phyloP scores from a whole-genome alignment of 768 basidiomycete species.

The Rhodosporidiobolus odoratus region DNA sequence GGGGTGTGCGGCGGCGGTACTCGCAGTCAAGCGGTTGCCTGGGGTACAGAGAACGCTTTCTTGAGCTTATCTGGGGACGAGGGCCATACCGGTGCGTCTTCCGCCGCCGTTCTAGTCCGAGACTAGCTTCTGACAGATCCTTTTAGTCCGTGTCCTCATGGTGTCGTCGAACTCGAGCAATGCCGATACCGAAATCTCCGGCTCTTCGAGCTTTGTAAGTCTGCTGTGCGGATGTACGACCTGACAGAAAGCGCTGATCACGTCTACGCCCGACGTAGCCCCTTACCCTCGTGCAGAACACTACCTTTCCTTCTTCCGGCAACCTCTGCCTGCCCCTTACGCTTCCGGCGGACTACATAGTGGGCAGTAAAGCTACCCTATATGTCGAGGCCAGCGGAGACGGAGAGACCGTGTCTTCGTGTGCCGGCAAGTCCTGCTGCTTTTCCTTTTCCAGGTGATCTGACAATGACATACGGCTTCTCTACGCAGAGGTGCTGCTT shows the following conservation, averaged over 20 bases:
- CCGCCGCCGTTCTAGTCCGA: neutral
- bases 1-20: conserved; percentile 11
- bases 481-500: conserved; percentile 7
- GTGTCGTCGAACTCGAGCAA: neutral
- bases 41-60: conserved; percentile 8
- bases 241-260: neutral
- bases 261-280: neutral
- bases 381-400: conserved; percentile 12
- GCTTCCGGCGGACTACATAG: neutral
- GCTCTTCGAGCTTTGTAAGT: conserved; percentile 3
- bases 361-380: neutral
- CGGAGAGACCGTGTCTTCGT: conserved; percentile 2
- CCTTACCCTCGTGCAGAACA: conserved; percentile 5
- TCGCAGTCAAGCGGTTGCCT: neutral
- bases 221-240: neutral
- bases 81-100: neutral
- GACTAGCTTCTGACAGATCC: neutral
- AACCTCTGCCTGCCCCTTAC: conserved; percentile 17
- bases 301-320: conserved; percentile 6
- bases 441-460: neutral
- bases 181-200: neutral
- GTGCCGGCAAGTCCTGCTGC: neutral
- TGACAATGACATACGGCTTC: neutral
- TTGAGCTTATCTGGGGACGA: conserved; percentile 7
- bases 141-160: neutral